phyloP scores from a whole-genome alignment of 1,284 basidiomycete genomes.

The Stygiomarasmius scandens region DNA sequence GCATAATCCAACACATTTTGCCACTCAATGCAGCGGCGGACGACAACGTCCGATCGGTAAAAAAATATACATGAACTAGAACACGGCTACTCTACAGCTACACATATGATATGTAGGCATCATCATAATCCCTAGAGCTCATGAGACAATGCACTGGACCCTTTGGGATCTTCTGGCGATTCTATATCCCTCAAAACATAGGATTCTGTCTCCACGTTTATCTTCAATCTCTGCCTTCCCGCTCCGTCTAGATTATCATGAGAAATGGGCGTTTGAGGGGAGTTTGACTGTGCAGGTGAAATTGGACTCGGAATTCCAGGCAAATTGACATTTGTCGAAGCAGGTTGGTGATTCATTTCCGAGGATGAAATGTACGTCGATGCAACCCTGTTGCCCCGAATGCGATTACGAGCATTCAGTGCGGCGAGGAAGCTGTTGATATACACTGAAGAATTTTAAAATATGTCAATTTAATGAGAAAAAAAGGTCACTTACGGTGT shows the following conservation, averaged over 20 bases:
- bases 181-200: background rate
- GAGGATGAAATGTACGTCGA: background rate
- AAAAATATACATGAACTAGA: too few species aligned
- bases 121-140: too few species aligned
- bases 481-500: background rate
- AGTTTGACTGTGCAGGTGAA: background rate
- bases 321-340: background rate
- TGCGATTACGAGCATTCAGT: background rate
- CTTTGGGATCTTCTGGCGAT: background rate
- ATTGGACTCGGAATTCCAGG: background rate
- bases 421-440: background rate
- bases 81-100: too few species aligned
- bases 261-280: background rate
- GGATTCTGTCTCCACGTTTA: background rate
- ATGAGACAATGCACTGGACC: too few species aligned
- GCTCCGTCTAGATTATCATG: background rate
- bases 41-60: too few species aligned
- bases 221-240: background rate
- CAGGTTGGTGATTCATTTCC: background rate
- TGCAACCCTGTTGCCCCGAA: background rate
- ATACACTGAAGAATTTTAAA: background rate
- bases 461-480: background rate
- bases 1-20: too few species aligned
- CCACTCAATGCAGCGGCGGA: too few species aligned
- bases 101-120: too few species aligned